phyloP scores from a whole-genome alignment of 768 basidiomycete species.

The Mycena epipterygia region DNA sequence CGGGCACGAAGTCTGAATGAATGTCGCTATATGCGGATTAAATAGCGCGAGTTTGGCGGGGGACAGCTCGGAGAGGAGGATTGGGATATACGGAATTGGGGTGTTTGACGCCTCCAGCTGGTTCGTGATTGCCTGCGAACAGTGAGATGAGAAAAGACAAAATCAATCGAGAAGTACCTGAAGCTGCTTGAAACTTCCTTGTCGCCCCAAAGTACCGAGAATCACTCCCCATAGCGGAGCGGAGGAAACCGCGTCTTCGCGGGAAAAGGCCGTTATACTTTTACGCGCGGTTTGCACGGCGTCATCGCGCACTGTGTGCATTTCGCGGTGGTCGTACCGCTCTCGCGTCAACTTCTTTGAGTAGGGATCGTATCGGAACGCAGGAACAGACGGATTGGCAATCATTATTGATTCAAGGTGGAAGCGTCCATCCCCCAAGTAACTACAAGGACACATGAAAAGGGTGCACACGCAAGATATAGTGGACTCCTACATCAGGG shows the following conservation, averaged over 20 bases:
- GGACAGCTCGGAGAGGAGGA: slow-evolving; percentile 96
- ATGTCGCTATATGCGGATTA: slow-evolving; percentile 84
- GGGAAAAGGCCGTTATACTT: slow-evolving; percentile 61
- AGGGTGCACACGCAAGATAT: slow-evolving; percentile 1
- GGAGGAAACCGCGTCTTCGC: slow-evolving; percentile 15
- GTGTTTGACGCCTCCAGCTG: slow-evolving; percentile 70
- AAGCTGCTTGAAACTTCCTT: slow-evolving; percentile 92
- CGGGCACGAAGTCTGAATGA: slow-evolving; percentile 97
- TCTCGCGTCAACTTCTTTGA: slow-evolving; percentile 97
- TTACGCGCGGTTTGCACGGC: slow-evolving; percentile 83
- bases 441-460: slow-evolving; percentile 62
- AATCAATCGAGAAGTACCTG: slow-evolving; percentile 60
- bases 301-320: slow-evolving; percentile 80
- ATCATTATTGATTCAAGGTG: slow-evolving; percentile 99
- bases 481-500: slow-evolving; percentile 80
- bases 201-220: slow-evolving; percentile 93
- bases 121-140: slow-evolving; percentile 74
- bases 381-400: slow-evolving; percentile 94
- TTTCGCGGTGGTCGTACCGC: slow-evolving; percentile 89
- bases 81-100: slow-evolving; percentile 84
- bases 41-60: slow-evolving; percentile 94
- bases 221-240: slow-evolving; percentile 88
- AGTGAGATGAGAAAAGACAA: neutral
- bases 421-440: slow-evolving; percentile 98
- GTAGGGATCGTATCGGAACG: slow-evolving; percentile 98